Evolutionary conservation across 2,329 filamentous ascomycete species (phyloP).

Genomic region (Aspergillus uvarum): DNA sequence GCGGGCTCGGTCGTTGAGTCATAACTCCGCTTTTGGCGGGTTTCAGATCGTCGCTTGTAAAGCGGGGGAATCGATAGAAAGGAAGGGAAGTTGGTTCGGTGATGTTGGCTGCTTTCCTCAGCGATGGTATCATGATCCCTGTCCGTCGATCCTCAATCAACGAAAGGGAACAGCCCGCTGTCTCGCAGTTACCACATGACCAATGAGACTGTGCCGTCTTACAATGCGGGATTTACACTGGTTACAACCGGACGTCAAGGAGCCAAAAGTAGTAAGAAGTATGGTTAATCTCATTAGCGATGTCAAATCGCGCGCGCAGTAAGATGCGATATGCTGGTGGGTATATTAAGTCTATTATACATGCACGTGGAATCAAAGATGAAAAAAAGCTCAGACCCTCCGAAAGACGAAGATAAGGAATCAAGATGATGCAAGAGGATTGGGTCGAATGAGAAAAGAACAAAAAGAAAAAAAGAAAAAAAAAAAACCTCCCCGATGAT

Average conservation of each 20-base stretch:
- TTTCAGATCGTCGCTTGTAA: neutral
- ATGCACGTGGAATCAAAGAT: conserved; percentile 30
- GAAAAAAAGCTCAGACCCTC: conserved; percentile 17
- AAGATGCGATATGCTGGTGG: conserved; percentile 30
- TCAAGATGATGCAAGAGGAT: conserved; percentile 18
- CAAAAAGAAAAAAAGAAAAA: conserved; percentile 10
- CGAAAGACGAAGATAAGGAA: conserved; percentile 6
- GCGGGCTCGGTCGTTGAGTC: neutral
- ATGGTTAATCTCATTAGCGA: conserved; percentile 9
- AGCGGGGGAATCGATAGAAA: neutral
- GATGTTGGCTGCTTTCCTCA: neutral
- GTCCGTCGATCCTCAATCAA: neutral
- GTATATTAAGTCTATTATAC: conserved; percentile 44
- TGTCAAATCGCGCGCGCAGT: conserved; percentile 16
- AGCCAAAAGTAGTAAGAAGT: neutral
- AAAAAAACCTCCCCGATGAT: neutral
- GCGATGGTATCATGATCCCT: neutral
- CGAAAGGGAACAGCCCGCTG: neutral
- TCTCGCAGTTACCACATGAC: neutral
- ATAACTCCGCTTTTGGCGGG: neutral
- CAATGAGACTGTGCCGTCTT: neutral
- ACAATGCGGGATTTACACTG: neutral
- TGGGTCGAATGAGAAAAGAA: neutral
- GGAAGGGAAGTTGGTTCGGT: neutral
- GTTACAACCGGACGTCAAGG: neutral